Evolutionary conservation across 176 grass and related monocot genomes (phyloP).

Genomic region (Oryza australiensis): DNA sequence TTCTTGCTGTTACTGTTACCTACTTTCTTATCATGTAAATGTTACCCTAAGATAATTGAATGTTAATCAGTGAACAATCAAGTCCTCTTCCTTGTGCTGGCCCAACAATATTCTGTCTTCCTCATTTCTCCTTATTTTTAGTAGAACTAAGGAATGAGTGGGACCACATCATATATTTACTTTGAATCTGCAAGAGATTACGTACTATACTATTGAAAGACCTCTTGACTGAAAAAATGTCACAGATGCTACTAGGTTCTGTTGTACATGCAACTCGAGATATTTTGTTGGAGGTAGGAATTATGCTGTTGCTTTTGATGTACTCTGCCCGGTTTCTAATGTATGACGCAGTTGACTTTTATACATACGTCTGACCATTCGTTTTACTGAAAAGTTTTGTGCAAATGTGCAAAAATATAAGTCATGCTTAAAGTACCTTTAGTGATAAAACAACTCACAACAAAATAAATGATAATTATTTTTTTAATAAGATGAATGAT

Average conservation of each 20-base stretch:
- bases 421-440: too few species aligned
- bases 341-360: too few species aligned
- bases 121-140: neutral
- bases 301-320: conserved; percentile 19
- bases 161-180: neutral
- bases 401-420: too few species aligned
- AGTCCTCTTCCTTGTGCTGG: neutral
- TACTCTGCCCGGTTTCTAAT: too few species aligned
- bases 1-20: neutral
- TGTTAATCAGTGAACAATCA: neutral
- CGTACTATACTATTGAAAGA: neutral
- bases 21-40: conserved; percentile 25
- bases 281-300: neutral
- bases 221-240: neutral
- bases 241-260: neutral
- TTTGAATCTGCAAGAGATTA: neutral
- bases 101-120: neutral
- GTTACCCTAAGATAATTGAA: neutral
- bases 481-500: too few species aligned
- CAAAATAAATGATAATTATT: too few species aligned
- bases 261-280: conserved; percentile 8
- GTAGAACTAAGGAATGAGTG: neutral
- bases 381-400: too few species aligned
- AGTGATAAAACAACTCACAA: too few species aligned
- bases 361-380: too few species aligned